phyloP scores from a whole-genome alignment of 352 stramenopile genomes.

The Phytophthora sp. region DNA sequence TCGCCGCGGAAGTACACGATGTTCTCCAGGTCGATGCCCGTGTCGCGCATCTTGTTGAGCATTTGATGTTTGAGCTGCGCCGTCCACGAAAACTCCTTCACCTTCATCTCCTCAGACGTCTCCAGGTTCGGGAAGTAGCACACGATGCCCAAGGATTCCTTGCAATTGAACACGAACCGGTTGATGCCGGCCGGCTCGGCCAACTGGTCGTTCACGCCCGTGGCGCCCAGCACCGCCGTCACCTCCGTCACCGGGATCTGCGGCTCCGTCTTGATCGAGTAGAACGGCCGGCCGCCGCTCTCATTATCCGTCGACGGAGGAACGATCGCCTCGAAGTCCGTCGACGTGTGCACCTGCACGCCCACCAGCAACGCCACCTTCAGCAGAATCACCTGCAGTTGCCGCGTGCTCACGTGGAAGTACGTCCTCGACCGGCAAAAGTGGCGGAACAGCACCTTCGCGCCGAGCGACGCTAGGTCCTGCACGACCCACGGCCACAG shows the following conservation, averaged over 20 bases:
- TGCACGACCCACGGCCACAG: conserved; percentile 84
- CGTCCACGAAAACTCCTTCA: conserved; percentile 79
- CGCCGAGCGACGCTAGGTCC: conserved; percentile 69
- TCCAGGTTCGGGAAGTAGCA: conserved; percentile 78
- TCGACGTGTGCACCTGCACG: conserved; percentile 57
- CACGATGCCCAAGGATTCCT: conserved; percentile 74
- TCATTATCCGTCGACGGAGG: conserved; percentile 28
- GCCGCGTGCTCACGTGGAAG: conserved; percentile 81
- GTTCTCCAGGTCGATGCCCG: conserved; percentile 74
- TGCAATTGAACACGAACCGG: conserved; percentile 76
- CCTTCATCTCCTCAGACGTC: conserved; percentile 63
- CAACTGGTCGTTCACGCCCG: conserved; percentile 64
- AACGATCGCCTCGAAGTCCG: conserved; percentile 51
- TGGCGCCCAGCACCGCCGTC: conserved; percentile 62
- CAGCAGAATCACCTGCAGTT: conserved; percentile 80
- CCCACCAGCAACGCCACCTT: conserved; percentile 76
- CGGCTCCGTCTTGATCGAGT: conserved; percentile 64
- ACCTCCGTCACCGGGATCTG: conserved; percentile 70
- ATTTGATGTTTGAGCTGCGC: conserved; percentile 77
- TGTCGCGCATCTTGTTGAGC: conserved; percentile 64
- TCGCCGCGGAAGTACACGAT: conserved; percentile 85
- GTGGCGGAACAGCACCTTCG: conserved; percentile 74
- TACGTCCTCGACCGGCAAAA: conserved; percentile 76
- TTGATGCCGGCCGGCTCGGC: conserved; percentile 58
- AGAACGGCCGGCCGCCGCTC: conserved; percentile 51